Conservation (phyloP, 2,329 filamentous ascomycete species). For the Aspergillus tubingensis region DNA sequence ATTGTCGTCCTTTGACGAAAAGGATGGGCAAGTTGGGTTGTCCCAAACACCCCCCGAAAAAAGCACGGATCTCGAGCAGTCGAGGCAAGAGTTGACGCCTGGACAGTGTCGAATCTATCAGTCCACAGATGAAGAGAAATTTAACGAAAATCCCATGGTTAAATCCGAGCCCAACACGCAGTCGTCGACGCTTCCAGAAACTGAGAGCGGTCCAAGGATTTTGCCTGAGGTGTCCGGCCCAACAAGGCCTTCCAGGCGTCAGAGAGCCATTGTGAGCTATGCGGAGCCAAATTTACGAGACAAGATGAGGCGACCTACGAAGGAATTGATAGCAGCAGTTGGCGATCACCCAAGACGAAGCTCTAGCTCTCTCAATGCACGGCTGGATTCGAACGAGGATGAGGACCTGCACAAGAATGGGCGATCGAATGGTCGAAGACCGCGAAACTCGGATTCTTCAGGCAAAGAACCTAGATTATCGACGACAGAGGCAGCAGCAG, state of each 20-base stretch:
- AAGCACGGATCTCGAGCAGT: not conserved
- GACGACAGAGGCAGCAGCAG: conserved; percentile 13
- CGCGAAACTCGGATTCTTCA: conserved; percentile 17
- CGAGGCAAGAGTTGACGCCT: not conserved
- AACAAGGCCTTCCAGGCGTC: conserved; percentile 66
- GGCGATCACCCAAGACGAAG: conserved; percentile 48
- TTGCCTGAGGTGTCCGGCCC: conserved; percentile 49
- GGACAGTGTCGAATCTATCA: not conserved
- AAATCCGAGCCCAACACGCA: not conserved
- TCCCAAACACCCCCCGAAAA: not conserved
- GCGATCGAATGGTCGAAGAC: conserved; percentile 3
- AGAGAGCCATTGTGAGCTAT: conserved; percentile 72
- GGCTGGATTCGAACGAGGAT: conserved; percentile 43
- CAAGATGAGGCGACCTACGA: conserved; percentile 81
- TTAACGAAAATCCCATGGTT: not conserved
- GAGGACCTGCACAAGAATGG: conserved; percentile 10
- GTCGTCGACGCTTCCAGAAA: not conserved
- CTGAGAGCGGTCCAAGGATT: not conserved
- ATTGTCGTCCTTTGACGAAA: not conserved
- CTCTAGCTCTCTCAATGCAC: conserved; percentile 48
- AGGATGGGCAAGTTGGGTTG: not conserved
- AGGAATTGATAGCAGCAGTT: conserved; percentile 74
- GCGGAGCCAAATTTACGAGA: conserved; percentile 77
- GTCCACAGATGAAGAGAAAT: not conserved
- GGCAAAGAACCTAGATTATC: conserved; percentile 24